Conservation (phyloP, 2,329 filamentous ascomycete species). For the Trichocomaceae sp. region DNA sequence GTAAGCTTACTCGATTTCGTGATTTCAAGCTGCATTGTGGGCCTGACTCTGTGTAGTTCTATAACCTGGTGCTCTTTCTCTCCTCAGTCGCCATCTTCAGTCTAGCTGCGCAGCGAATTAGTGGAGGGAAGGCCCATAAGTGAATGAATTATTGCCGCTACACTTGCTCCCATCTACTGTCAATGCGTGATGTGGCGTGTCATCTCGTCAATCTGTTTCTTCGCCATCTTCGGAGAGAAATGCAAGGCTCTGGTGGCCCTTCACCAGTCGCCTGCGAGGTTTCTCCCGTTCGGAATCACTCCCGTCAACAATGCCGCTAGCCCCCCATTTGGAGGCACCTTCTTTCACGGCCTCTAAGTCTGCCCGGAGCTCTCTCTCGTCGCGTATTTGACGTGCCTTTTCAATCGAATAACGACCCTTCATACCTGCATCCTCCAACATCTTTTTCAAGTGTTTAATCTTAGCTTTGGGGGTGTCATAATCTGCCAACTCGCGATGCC, state of each 20-base stretch:
- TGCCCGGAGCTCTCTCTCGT: slow-evolving; percentile 72
- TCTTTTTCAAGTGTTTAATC: slow-evolving; percentile 69
- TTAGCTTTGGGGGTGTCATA: slow-evolving; percentile 70
- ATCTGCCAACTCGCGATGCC: slow-evolving; percentile 74
- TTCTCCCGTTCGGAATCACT: slow-evolving; percentile 28
- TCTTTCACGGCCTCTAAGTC: slow-evolving; percentile 81
- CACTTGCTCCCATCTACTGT: not conserved
- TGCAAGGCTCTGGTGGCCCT: slow-evolving; percentile 40
- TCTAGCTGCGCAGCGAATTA: slow-evolving; percentile 81
- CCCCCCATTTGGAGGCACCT: slow-evolving; percentile 73
- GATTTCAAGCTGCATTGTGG: not conserved
- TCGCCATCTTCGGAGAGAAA: slow-evolving; percentile 67
- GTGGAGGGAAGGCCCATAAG: slow-evolving; percentile 37
- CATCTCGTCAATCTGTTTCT: slow-evolving; percentile 42
- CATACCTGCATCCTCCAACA: slow-evolving; percentile 81
- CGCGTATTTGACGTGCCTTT: slow-evolving; percentile 80
- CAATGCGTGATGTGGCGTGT: not conserved
- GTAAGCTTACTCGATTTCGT: slow-evolving; percentile 46
- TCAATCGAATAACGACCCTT: slow-evolving; percentile 78
- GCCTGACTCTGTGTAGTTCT: slow-evolving; percentile 57
- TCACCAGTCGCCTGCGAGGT: slow-evolving; percentile 36
- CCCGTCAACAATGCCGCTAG: slow-evolving; percentile 38
- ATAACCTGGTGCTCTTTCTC: slow-evolving; percentile 94
- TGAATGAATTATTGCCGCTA: not conserved
- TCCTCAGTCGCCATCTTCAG: slow-evolving; percentile 93